phyloP scores from a whole-genome alignment of 371 early-diverging fungal genomes.

The Mortierella sp. region DNA sequence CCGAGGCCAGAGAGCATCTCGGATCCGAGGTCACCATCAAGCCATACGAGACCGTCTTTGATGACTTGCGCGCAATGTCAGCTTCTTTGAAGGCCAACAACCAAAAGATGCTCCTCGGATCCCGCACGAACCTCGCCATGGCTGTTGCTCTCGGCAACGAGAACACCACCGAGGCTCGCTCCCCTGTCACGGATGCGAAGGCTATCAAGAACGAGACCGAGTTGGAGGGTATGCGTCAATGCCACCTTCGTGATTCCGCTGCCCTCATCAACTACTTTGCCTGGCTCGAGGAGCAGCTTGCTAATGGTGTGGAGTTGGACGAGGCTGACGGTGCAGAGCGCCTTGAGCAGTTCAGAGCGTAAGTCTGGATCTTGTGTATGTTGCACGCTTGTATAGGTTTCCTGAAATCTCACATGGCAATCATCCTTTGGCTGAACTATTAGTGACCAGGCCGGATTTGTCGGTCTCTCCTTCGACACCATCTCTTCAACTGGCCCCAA shows the following conservation, averaged over 20 bases:
- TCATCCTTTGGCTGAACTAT: not conserved
- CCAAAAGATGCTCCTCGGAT: constrained; percentile 67
- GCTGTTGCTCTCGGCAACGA: constrained; percentile 67
- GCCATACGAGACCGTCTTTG: constrained; percentile 86
- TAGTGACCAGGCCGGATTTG: constrained; percentile 76
- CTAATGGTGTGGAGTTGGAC: constrained; percentile 68
- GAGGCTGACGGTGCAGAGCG: constrained; percentile 84
- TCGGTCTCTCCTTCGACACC: constrained; percentile 97
- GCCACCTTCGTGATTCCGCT: constrained; percentile 95
- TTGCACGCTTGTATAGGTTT: constrained; percentile 9
- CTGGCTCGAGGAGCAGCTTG: constrained; percentile 93
- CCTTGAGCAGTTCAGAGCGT: constrained; percentile 50
- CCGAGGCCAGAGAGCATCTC: constrained; percentile 73
- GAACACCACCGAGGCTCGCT: constrained; percentile 64
- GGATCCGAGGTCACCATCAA: constrained; percentile 68
- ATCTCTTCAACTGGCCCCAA: constrained; percentile 97
- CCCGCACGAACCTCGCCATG: constrained; percentile 70
- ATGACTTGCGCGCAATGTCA: constrained; percentile 66
- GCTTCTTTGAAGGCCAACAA: constrained; percentile 48
- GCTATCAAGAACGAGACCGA: constrained; percentile 95
- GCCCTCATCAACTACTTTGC: constrained; percentile 93
- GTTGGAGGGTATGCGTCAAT: constrained; percentile 92
- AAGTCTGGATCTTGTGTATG: constrained; percentile 11
- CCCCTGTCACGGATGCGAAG: constrained; percentile 85
- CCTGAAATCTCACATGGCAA: not conserved